Evolutionary conservation across 768 basidiomycete genomes (phyloP).

Genomic region (Lactifluus pinguis): DNA sequence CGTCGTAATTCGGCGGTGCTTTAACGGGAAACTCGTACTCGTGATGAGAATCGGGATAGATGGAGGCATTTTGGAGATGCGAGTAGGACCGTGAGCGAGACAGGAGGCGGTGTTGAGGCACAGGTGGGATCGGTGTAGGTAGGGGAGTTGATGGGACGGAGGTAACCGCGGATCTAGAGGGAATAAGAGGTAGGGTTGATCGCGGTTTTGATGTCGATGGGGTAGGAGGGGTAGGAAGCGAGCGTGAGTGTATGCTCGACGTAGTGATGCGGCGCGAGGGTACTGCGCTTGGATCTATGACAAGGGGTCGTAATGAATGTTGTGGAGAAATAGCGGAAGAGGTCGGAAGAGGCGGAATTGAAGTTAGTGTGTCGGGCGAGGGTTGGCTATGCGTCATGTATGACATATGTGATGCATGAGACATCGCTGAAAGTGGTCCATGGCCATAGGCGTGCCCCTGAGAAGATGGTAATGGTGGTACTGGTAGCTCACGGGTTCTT

Average conservation of each 20-base stretch:
- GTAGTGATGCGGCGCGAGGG: background rate
- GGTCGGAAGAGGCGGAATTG: background rate
- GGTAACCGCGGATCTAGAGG: background rate
- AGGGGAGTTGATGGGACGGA: background rate
- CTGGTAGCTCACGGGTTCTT: constrained; percentile 5
- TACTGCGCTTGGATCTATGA: background rate
- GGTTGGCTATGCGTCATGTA: background rate
- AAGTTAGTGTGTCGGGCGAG: background rate
- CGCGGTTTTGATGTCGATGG: constrained; percentile 1
- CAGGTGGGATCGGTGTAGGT: background rate
- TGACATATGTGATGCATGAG: background rate
- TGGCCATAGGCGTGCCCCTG: background rate
- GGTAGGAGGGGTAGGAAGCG: constrained; percentile 2
- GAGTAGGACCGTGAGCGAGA: background rate
- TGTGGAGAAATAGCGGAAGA: background rate
- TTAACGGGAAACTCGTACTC: background rate
- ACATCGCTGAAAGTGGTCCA: background rate
- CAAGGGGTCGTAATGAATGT: background rate
- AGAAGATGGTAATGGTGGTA: background rate
- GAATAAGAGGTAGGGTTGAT: background rate
- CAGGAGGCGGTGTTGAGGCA: background rate
- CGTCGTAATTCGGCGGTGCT: constrained; percentile 9
- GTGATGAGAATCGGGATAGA: background rate
- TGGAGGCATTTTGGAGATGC: background rate
- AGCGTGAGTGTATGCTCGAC: constrained; percentile 7